Percentiles rank a stretch among this genome's conserved stretches.
These are phyloP conservation scores for Carpinus fangiana DNA, from an alignment of 306 rosid genomes.

Conservation along the genomic window DNA sequence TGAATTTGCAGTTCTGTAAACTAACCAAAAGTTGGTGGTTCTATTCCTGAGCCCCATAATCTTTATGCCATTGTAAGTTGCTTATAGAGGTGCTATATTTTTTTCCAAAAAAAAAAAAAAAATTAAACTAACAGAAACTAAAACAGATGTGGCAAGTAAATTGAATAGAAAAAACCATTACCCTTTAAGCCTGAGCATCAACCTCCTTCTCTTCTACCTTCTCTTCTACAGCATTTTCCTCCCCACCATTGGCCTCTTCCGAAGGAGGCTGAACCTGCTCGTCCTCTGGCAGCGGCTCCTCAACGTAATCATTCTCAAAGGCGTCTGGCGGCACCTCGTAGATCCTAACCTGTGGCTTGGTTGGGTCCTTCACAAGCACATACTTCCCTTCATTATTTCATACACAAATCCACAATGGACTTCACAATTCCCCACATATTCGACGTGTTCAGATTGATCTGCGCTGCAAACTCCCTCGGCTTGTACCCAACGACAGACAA, in stretches of 20 bases:
- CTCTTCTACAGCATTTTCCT: slow-evolving; percentile 54
- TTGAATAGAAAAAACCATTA: slow-evolving; percentile 2
- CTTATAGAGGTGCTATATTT: no score
- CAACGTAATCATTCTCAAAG: slow-evolving; percentile 91
- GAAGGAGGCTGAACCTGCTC: slow-evolving; percentile 91
- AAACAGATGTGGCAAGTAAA: no score
- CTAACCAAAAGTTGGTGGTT: no score
- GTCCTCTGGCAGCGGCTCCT: slow-evolving; percentile 92
- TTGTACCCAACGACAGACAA: slow-evolving; percentile 89
- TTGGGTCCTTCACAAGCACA: slow-evolving; percentile 87
- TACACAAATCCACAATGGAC: slow-evolving; percentile 91
- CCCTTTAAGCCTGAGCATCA: slow-evolving; percentile 46
- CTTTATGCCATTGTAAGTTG: no score
- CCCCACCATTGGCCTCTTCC: slow-evolving; percentile 63
- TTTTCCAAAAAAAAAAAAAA: no score
- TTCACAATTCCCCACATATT: slow-evolving; percentile 99
- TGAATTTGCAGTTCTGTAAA: no score
- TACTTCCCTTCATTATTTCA: slow-evolving; percentile 93
- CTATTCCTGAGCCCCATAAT: no score
- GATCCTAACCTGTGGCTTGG: slow-evolving; percentile 94
- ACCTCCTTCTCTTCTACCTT: slow-evolving; percentile 50
- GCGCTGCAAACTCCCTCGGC: slow-evolving; percentile 79
- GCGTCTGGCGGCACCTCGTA: slow-evolving; percentile 90
- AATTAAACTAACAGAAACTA: no score
- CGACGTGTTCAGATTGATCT: slow-evolving; percentile 70